Conservation (phyloP, 2,329 filamentous ascomycete genomes). For the Gaeumannomyces sp. region DNA sequence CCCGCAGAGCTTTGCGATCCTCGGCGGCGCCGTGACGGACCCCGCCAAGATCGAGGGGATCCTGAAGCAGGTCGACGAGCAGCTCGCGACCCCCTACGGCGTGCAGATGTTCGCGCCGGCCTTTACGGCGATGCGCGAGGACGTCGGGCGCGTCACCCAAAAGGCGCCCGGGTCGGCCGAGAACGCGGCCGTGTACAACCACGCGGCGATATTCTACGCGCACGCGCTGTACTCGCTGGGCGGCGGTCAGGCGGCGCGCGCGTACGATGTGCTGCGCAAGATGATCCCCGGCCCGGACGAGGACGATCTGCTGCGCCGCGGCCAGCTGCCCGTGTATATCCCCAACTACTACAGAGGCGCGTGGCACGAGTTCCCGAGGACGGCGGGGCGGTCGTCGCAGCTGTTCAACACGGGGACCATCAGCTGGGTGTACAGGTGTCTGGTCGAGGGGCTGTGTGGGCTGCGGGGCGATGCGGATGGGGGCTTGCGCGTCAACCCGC, state of each 20-base stretch:
- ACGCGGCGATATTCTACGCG: conserved; percentile 49
- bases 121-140: conserved; percentile 49
- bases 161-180: conserved; percentile 53
- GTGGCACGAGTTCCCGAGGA: conserved; percentile 40
- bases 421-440: conserved; percentile 49
- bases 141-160: conserved; percentile 52
- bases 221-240: conserved; percentile 46
- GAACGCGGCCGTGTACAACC: conserved; percentile 53
- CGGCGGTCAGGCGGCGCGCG: conserved; percentile 36
- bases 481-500: conserved; percentile 36
- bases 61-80: conserved; percentile 41
- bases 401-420: conserved; percentile 54
- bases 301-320: conserved; percentile 44
- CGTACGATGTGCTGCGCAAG: conserved; percentile 43
- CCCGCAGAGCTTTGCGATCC: conserved; percentile 49
- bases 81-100: conserved; percentile 47
- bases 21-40: conserved; percentile 36
- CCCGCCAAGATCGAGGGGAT: conserved; percentile 25
- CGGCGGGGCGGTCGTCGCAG: conserved; percentile 49
- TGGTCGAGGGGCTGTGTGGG: conserved; percentile 50
- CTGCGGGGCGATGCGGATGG: conserved; percentile 43
- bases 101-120: conserved; percentile 50
- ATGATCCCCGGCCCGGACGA: conserved; percentile 48
- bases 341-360: conserved; percentile 54
- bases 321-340: conserved; percentile 51